Percentiles rank a stretch among this genome's conserved stretches.
These are phyloP conservation scores for Larix kaempferi DNA, from an alignment of 75 land plant genomes.

Conservation along the genomic window DNA sequence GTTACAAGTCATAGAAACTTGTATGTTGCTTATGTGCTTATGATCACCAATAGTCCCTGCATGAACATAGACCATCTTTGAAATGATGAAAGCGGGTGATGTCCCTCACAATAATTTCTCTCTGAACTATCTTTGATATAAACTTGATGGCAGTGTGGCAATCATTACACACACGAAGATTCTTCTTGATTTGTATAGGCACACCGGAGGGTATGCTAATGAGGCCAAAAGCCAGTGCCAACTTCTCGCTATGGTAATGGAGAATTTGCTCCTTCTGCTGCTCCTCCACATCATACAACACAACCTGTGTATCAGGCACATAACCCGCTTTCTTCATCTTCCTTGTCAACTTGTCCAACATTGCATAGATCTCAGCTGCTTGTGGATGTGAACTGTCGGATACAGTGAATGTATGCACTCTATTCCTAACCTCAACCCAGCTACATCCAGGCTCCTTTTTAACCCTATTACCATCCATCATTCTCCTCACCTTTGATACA, in stretches of 20 bases:
- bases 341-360: slow-evolving; percentile 41
- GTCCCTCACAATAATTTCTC: slow-evolving; percentile 47
- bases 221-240: slow-evolving; percentile 64
- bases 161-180: slow-evolving; percentile 49
- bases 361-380: slow-evolving; percentile 31
- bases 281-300: slow-evolving; percentile 49
- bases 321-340: slow-evolving; percentile 58
- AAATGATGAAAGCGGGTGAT: slow-evolving; percentile 53
- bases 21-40: background rate
- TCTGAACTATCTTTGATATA: slow-evolving; percentile 41
- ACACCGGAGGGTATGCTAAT: slow-evolving; percentile 30
- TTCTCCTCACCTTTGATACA: slow-evolving; percentile 43
- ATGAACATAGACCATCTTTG: slow-evolving; percentile 42
- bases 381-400: slow-evolving; percentile 47
- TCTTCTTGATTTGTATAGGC: slow-evolving; percentile 46
- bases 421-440: slow-evolving; percentile 42
- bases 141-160: slow-evolving; percentile 50
- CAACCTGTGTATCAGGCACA: slow-evolving; percentile 26
- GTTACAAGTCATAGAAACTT: too few species aligned
- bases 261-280: slow-evolving; percentile 58
- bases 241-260: slow-evolving; percentile 56
- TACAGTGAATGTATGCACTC: slow-evolving; percentile 40
- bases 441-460: slow-evolving; percentile 50
- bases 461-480: slow-evolving; percentile 24
- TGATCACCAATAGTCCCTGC: slow-evolving; percentile 58